Conservation (phyloP, 225 moss, liverwort and hornwort species). For the Neckera pumila region DNA sequence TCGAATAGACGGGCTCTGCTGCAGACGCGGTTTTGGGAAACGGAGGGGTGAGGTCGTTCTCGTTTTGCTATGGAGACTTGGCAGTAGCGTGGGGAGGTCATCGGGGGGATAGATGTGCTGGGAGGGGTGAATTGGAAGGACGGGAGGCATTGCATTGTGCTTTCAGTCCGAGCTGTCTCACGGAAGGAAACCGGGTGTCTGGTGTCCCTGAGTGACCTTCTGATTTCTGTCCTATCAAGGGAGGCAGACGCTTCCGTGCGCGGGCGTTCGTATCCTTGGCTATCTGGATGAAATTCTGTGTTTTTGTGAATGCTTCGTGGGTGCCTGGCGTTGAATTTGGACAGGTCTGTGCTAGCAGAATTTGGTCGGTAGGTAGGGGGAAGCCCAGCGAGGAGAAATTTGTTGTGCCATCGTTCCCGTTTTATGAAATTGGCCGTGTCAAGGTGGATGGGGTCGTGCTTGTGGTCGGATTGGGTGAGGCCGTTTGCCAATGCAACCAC, state of each 20-base stretch:
- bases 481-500: background rate
- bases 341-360: background rate
- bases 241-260: no score
- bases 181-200: background rate
- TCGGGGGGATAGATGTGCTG: background rate
- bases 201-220: background rate
- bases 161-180: background rate
- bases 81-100: background rate
- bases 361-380: background rate
- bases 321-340: background rate
- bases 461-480: background rate
- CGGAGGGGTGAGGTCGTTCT: background rate
- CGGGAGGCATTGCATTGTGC: background rate
- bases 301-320: background rate
- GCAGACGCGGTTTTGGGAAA: background rate
- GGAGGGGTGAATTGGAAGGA: background rate
- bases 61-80: background rate
- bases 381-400: background rate
- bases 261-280: background rate
- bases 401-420: background rate
- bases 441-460: background rate
- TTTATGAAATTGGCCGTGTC: no score
- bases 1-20: background rate
- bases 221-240: background rate
- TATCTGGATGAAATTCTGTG: background rate